phyloP scores from a whole-genome alignment of 495 filamentous ascomycete genomes.

The Aspergillus incahuasiensis region DNA sequence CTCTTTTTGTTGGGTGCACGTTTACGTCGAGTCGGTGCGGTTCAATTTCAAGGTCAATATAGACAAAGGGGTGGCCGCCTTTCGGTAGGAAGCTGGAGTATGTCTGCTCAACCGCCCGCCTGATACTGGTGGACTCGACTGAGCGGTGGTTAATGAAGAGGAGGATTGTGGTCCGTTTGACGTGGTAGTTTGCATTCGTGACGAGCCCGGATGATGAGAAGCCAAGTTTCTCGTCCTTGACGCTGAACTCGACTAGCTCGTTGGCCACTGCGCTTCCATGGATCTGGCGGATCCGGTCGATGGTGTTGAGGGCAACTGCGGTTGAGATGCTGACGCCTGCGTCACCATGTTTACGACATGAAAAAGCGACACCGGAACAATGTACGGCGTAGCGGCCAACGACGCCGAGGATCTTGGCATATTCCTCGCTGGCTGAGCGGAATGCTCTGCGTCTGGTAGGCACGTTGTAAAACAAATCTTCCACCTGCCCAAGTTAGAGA shows the following conservation, averaged over 20 bases:
- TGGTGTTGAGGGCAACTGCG: constrained; percentile 59
- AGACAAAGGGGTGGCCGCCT: constrained; percentile 90
- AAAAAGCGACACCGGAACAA: constrained; percentile 84
- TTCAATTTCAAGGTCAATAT: constrained; percentile 90
- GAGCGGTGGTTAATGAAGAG: constrained; percentile 97
- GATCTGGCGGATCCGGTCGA: constrained; percentile 86
- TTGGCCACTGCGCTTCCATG: constrained; percentile 84
- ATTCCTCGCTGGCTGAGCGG: constrained; percentile 88
- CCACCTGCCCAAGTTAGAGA: constrained; percentile 52
- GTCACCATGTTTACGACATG: constrained; percentile 94
- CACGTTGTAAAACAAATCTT: constrained; percentile 96
- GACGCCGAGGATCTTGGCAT: constrained; percentile 94
- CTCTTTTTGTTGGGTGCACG: constrained; percentile 94
- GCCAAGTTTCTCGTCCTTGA: constrained; percentile 70
- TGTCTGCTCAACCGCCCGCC: constrained; percentile 85
- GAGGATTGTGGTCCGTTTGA: constrained; percentile 83
- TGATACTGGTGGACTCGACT: constrained; percentile 89
- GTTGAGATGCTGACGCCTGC: constrained; percentile 76
- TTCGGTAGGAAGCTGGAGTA: constrained; percentile 91
- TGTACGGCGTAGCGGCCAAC: constrained; percentile 95
- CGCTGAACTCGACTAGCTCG: constrained; percentile 75
- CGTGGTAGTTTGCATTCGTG: constrained; percentile 93
- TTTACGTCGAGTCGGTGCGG: constrained; percentile 95
- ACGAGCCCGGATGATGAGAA: constrained; percentile 78
- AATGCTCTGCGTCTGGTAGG: constrained; percentile 87